phyloP scores from a whole-genome alignment of 768 basidiomycete genomes.

The Neoboletus subvelutipes region DNA sequence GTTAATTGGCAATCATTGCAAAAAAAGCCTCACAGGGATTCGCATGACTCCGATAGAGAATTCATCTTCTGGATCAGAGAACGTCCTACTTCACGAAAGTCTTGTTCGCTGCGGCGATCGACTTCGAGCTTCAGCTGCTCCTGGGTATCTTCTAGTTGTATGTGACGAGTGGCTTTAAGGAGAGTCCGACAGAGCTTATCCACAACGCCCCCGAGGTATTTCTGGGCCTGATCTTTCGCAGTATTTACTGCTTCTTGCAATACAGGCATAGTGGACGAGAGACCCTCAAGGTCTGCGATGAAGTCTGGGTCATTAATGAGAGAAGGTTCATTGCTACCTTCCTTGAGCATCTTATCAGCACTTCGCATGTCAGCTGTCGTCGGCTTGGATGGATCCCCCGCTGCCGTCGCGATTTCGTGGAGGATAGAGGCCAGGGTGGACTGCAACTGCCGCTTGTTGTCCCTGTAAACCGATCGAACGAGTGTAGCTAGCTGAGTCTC shows the following conservation, averaged over 20 bases:
- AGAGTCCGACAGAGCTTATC: constrained; percentile 20
- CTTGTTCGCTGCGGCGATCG: constrained; percentile 16
- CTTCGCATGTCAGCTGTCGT: constrained; percentile 9
- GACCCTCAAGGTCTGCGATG: constrained; percentile 21
- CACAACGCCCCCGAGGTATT: constrained; percentile 16
- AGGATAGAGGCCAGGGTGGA: constrained; percentile 18
- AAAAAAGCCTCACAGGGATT: constrained; percentile 17
- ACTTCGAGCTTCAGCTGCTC: constrained; percentile 15
- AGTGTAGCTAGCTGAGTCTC: constrained; percentile 15
- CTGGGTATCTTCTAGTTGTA: constrained; percentile 19
- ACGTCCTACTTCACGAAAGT: constrained; percentile 10
- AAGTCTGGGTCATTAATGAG: constrained; percentile 24
- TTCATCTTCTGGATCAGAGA: constrained; percentile 22
- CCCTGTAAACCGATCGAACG: constrained; percentile 14
- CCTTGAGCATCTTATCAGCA: constrained; percentile 25
- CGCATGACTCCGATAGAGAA: constrained; percentile 14
- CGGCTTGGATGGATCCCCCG: constrained; percentile 1
- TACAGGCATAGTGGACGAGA: constrained; percentile 11
- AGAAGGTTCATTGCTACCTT: constrained; percentile 19
- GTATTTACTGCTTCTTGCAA: constrained; percentile 16
- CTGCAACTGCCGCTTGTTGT: constrained; percentile 13
- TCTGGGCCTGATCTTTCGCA: constrained; percentile 19
- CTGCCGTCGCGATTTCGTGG: constrained; percentile 5
- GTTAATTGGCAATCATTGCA: not conserved
- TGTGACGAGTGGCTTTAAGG: constrained; percentile 3